Base-by-base conservation (phyloP, 306 rosid genomes). In the Citrullus mucosospermus region DNA sequence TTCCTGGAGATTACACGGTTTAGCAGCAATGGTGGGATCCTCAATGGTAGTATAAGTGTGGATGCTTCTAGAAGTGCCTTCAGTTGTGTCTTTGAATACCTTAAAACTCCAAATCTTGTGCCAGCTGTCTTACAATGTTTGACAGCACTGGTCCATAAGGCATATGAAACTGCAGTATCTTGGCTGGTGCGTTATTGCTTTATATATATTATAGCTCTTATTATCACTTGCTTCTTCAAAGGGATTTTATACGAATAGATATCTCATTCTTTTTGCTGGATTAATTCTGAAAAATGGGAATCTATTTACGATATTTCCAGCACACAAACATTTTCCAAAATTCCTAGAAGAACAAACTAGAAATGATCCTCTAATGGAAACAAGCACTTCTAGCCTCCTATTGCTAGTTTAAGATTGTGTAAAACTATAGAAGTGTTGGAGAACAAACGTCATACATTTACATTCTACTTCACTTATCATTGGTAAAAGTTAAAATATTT, bases 41-140 rank as follows among this genome's bases (percentile, higher is more conserved):
- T 94, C 54, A 94, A 92, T 89, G 98, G 98, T 69, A 88, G 85
- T 81, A 77, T 85, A 74, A 77, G 71, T 74, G 78, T 85, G 85
- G 85, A 84, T 79, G 84, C 87, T 83, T 80, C 92, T 79, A 89
- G 96, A 87, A 92, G 97, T 82, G 96, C 98, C 82, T 90, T 94
- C 85, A 89, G 90, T 82, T 94, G 98, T 80, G 98, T 85, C 80
- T 91, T 94, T 83, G 98, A 94, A 81, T 94, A 94, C 85, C 97
- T 94, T 25, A 94, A 92, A 88, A 92, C 98, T 57, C 98, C 95
- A 70, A 92, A 89, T 83, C 93, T 94, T 80, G 81, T 92, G 93
- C 97, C 96, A 0, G 96, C 98, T 68, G 98, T 94, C 84, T 89
- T 91, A 80, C 97, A 94, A 83, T 92, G 97, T 78, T 85, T 94